These are phyloP conservation scores for Astrephomene gubernaculifera DNA, from an alignment of 139 green algal genomes.

Conservation along the genomic window DNA sequence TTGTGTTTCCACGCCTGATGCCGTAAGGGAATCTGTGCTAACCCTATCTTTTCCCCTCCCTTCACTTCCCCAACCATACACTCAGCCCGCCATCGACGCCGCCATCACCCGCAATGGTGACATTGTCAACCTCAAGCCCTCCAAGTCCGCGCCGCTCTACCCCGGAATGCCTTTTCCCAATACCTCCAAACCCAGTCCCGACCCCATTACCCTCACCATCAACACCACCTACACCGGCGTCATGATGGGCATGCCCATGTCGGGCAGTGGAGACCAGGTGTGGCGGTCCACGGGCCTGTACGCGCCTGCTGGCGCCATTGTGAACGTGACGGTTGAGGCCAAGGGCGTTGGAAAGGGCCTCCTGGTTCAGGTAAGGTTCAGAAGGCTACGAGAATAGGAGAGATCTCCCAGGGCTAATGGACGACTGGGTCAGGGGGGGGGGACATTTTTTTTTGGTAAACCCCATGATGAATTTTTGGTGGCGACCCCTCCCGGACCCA, in stretches of 20 bases:
- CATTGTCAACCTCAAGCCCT: not conserved
- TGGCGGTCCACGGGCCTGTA: conserved; percentile 24
- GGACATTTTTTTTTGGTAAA: not conserved
- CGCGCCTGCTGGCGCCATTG: not conserved
- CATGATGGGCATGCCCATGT: not conserved
- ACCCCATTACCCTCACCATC: not conserved
- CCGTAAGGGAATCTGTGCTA: not conserved
- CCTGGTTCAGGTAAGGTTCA: not conserved
- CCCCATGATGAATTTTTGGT: not conserved
- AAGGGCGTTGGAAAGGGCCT: not conserved
- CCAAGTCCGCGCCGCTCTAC: not conserved
- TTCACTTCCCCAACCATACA: not conserved
- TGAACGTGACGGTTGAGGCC: not conserved
- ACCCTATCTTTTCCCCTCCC: not conserved
- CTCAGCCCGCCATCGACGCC: not conserved
- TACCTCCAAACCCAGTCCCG: not conserved
- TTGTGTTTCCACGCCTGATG: too few relatives aligned
- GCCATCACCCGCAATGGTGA: not conserved
- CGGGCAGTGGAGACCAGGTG: not conserved
- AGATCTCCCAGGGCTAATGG: too few relatives aligned
- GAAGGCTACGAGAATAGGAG: too few relatives aligned
- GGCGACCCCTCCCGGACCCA: not conserved
- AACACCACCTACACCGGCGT: not conserved
- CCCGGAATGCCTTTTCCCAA: not conserved
- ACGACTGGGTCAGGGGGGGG: too few relatives aligned